Conservation (phyloP, 352 stramenopile genomes). For the Blastocystis sp. region DNA sequence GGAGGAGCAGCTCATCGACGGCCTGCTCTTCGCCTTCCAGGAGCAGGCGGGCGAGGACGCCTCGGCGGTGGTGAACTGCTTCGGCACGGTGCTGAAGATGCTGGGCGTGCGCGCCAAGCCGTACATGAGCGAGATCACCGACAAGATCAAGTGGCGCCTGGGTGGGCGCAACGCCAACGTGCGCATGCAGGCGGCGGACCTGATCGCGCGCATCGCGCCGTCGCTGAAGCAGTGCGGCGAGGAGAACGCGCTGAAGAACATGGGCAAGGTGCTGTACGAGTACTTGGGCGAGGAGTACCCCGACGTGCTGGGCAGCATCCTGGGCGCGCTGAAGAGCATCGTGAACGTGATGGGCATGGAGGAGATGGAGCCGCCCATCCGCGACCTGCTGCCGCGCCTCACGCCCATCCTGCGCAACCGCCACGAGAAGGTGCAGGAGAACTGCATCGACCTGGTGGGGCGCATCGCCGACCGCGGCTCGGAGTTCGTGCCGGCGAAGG, state of each 20-base stretch:
- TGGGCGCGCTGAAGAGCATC: constrained; percentile 94
- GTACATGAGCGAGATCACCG: constrained; percentile 96
- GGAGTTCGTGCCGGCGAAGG: constrained; percentile 92
- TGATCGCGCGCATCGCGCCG: constrained; percentile 71
- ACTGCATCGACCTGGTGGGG: constrained; percentile 95
- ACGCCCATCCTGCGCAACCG: constrained; percentile 85
- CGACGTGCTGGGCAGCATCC: constrained; percentile 94
- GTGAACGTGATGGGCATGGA: constrained; percentile 99
- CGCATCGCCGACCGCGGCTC: constrained; percentile 94
- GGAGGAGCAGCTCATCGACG: constrained; percentile 98
- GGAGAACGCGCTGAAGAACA: constrained; percentile 95
- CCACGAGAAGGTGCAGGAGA: constrained; percentile 98
- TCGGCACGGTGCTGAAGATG: constrained; percentile 95
- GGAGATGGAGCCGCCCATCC: constrained; percentile 97
- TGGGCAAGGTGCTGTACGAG: constrained; percentile 97
- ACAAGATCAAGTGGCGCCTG: constrained; percentile 97
- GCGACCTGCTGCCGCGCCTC: constrained; percentile 87
- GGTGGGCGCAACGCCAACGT: constrained; percentile 98
- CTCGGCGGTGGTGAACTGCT: constrained; percentile 92
- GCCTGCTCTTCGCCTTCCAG: constrained; percentile 97
- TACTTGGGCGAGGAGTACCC: constrained; percentile 99
- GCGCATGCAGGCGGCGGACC: constrained; percentile 95
- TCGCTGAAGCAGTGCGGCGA: constrained; percentile 97
- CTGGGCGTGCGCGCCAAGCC: constrained; percentile 92
- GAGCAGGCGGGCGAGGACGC: constrained; percentile 82